Percentiles rank a stretch among this genome's conserved stretches.
Evolutionary conservation across 2,329 filamentous ascomycete species (phyloP).

Genomic region (Colletotrichum melonis): DNA sequence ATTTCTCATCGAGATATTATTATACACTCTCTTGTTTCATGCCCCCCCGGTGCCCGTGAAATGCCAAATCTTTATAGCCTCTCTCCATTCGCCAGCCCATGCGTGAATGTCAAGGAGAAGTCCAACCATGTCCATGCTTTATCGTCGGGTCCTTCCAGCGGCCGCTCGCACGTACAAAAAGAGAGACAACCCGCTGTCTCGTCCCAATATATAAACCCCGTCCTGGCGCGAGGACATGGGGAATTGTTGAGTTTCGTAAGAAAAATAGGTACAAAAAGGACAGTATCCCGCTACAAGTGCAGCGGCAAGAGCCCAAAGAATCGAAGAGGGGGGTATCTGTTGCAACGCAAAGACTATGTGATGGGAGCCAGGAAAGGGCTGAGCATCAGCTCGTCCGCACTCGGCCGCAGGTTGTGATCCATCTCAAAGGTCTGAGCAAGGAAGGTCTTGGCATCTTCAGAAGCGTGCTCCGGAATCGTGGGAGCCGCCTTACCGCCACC

Average conservation of each 20-base stretch:
- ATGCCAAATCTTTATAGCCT: conserved; percentile 19
- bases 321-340: conserved; percentile 18
- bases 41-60: conserved; percentile 5
- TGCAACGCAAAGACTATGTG: conserved; percentile 53
- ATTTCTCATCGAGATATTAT: conserved; percentile 33
- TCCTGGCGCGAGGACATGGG: not conserved
- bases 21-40: conserved; percentile 33
- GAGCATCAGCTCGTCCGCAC: conserved; percentile 88
- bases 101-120: conserved; percentile 20
- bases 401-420: conserved; percentile 91
- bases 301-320: conserved; percentile 10
- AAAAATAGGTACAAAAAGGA: conserved; percentile 27
- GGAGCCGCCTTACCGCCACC: conserved; percentile 83
- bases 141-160: conserved; percentile 37
- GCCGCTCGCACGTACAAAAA: conserved; percentile 27
- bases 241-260: conserved; percentile 7
- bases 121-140: conserved; percentile 20
- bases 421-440: conserved; percentile 92
- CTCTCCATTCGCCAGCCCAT: conserved; percentile 32
- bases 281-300: not conserved
- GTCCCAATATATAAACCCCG: conserved; percentile 19
- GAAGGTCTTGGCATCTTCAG: conserved; percentile 85
- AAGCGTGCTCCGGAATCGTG: conserved; percentile 87
- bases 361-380: conserved; percentile 85
- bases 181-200: conserved; percentile 15